A percentile compares a stretch with the other conserved stretches of the same genome.
Conservation (phyloP, 2,329 filamentous ascomycete genomes). For the Fusarium sp. region DNA sequence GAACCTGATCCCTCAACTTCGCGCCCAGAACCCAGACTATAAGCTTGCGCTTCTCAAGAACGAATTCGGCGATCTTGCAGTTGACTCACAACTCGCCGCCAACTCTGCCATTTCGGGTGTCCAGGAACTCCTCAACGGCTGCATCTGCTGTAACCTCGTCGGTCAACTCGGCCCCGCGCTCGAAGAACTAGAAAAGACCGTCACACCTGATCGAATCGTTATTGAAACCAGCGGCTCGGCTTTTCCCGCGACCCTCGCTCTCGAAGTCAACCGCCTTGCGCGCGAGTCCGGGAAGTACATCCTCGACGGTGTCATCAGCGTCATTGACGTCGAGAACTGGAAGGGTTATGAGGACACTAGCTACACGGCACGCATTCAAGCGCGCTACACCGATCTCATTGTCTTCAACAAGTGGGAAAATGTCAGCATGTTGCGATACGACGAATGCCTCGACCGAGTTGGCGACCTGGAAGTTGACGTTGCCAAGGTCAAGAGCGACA, state of each 20-base stretch:
- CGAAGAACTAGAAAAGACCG: slow-evolving; percentile 68
- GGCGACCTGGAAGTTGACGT: slow-evolving; percentile 82
- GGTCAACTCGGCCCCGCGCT: slow-evolving; percentile 87
- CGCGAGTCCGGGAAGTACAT: slow-evolving; percentile 74
- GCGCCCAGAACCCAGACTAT: slow-evolving; percentile 75
- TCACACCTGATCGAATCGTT: slow-evolving; percentile 81
- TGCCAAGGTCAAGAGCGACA: slow-evolving; percentile 85
- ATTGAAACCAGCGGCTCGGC: slow-evolving; percentile 92
- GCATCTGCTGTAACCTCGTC: slow-evolving; percentile 98
- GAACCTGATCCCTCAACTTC: slow-evolving; percentile 90
- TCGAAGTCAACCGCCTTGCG: slow-evolving; percentile 85
- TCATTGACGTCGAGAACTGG: slow-evolving; percentile 97
- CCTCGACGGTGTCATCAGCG: slow-evolving; percentile 87
- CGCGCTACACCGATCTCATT: slow-evolving; percentile 87
- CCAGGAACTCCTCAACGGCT: slow-evolving; percentile 92
- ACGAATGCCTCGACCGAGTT: slow-evolving; percentile 79
- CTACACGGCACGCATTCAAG: slow-evolving; percentile 88
- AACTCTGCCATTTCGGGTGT: slow-evolving; percentile 86
- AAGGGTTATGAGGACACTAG: slow-evolving; percentile 89
- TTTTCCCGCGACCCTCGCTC: slow-evolving; percentile 86
- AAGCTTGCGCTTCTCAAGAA: slow-evolving; percentile 95
- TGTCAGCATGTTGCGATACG: slow-evolving; percentile 76
- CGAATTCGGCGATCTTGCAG: slow-evolving; percentile 93
- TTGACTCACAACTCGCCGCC: slow-evolving; percentile 90
- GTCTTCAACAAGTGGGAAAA: slow-evolving; percentile 94